Base-by-base conservation (phyloP, 495 filamentous ascomycete species). In the Penicillium canariense region DNA sequence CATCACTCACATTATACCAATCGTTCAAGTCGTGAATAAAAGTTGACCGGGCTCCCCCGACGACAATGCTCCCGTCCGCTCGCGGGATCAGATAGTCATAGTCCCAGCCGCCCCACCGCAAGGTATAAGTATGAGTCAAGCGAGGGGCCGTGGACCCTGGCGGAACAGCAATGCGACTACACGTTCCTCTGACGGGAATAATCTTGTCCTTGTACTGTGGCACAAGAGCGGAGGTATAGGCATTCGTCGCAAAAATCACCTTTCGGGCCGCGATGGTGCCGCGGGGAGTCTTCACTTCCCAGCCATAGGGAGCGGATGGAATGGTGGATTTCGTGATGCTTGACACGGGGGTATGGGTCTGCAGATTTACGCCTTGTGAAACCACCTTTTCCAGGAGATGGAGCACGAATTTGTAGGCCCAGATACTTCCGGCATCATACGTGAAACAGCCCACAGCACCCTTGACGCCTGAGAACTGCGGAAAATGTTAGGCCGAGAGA, bases 331-430 rank as follows among this genome's bases (percentile, higher is more conserved):
- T 43, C 4, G 58, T 82, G 58, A 59, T 66, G 42, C 53, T 56
- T 3, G 77, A 80, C 8, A 86, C 87, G 0, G 86, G 83, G 1
- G 88, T 91, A 54, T 83, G 78, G 4, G 88, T 92, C 61, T 96
- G 90, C 2, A 96, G 75, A 64, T 94, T 94, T 42, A 91, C 82
- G 4, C 75, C 70, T 20, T 63, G 56, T 0, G 63, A 65, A 0
- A 94, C 67, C 0, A 84, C 73, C 0, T 71, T 70, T 58, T 86
- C 78, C 1, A 95, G 68, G 1, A 91, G 73, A 54, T 80, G 81
- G 7, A 84, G 69, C 8, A 94, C 83, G 20, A 92, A 79, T 67
- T 95, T 95, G 67, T 94, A 95, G 0, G 91, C 91, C 89, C 89
- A 95, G 5, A 84, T 63, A 30, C 73, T 71, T 0, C 69, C 79